Base-by-base conservation (phyloP, 164 flowering plant species). In the Echeveria elegans region DNA sequence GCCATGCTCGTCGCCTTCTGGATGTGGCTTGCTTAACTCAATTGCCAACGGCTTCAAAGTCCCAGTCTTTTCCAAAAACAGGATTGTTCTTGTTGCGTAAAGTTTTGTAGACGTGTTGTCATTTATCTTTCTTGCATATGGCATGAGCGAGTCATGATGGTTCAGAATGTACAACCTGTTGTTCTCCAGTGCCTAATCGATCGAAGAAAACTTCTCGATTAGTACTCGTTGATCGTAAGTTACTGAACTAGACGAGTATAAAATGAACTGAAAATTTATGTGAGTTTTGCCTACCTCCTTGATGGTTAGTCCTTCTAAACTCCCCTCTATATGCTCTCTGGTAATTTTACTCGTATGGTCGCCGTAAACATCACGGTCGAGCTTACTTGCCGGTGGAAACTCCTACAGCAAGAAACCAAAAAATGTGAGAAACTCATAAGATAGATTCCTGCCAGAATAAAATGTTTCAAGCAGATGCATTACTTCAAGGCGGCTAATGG, bases 1-100 rank as follows among this genome's bases (percentile, higher is more conserved):
- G 11, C 90, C 90, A 60, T 24, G 37, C 41, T 70, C 31, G 66
- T 86, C 85, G 2, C 84, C 86, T 0, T 77, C 65, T 10, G 83
- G 82, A 74, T 82, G 82, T 68, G 90, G 90, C 70, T 79, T 63
- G 72, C 90, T 86, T 64, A 84, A 45, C 66, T 86, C 90, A 36
- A 86, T 86, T 1, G 77, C 90, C 52, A 86, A 9, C 30, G 88
- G 90, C 75, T 76, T 84, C 73, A 86, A 38, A 21, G 84, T 78
- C 5, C 85, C 85, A 26, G 84, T 82, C 1, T 75, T 72, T 71
- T 84, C 73, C 72, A 86, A 64, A 75, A 84, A 78, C 53, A 86
- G 81, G 40, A 84, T 31, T 4, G 86, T 82, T 38, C 90, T 78
- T 9, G 82, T 66, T 30, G 90, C 88, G 34, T 86, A 86, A 37